Evolutionary conservation across 1,139 yeast genomes (phyloP).

Genomic region (Hemisphaericaspora xylofermentans): DNA sequence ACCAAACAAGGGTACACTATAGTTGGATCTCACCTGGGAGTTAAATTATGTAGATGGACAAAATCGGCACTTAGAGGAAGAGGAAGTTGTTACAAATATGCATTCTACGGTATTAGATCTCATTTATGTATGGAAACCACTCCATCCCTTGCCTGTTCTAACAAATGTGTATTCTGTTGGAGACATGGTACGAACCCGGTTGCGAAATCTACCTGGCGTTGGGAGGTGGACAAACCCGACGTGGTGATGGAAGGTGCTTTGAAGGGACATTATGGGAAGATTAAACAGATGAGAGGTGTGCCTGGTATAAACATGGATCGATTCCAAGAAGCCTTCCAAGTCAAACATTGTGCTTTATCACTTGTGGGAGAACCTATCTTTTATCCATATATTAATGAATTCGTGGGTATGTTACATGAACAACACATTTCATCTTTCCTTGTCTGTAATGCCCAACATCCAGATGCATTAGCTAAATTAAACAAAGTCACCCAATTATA

Average conservation of each 20-base stretch:
- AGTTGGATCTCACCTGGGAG: conserved; percentile 95
- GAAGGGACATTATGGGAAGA: conserved; percentile 85
- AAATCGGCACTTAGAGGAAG: conserved; percentile 91
- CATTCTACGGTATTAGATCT: conserved; percentile 85
- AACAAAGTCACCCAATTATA: conserved; percentile 84
- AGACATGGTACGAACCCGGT: conserved; percentile 97
- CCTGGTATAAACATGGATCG: conserved; percentile 91
- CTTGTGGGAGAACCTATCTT: conserved; percentile 94
- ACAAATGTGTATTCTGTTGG: conserved; percentile 97
- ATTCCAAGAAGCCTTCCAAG: conserved; percentile 86
- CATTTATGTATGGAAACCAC: conserved; percentile 97
- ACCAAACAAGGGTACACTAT: conserved; percentile 93
- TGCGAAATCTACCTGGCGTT: conserved; percentile 88
- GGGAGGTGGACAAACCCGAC: conserved; percentile 93
- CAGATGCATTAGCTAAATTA: conserved; percentile 69
- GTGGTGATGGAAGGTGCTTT: conserved; percentile 81
- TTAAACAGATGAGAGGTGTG: conserved; percentile 92
- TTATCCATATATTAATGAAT: conserved; percentile 86
- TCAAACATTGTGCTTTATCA: conserved; percentile 87
- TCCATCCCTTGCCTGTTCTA: conserved; percentile 89
- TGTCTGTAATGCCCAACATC: conserved; percentile 96
- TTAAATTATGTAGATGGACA: conserved; percentile 94
- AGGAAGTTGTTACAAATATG: conserved; percentile 91
- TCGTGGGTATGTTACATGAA: conserved; percentile 75
- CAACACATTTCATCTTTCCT: conserved; percentile 79